Base-by-base conservation (phyloP, 129 eudicot species). In the Dittrichia graveolens region DNA sequence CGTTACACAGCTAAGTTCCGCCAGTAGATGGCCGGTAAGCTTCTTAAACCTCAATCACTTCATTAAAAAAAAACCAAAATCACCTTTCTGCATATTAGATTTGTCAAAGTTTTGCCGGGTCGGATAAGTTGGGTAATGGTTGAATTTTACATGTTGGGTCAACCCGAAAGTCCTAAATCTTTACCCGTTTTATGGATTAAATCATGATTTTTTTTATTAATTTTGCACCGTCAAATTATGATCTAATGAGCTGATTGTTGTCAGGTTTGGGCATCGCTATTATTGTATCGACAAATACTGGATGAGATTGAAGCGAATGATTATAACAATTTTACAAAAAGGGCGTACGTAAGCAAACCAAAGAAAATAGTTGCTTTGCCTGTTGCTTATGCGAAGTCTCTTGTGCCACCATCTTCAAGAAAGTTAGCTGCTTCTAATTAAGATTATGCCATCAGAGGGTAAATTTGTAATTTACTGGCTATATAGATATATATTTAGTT, bases 21-120 rank as follows among this genome's bases (percentile, higher is more conserved):
- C 96, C 49, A 95, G 99, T 49, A 88, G 97, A 95, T 95, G 97
- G 99, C 99, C 99, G 34, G 99, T 95, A 83, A 86, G 94, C 61
- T 43, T 12, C 58, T 63, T 18, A 38, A 48, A 67, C 43, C 42
- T 24, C 50, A 6, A 37, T 24, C 31, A 24, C 42, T 70, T 42
- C 45, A 9, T 2, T 14, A 3, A 12, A n/a, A 47, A 59, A 69
- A 5, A 45, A 16, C 35, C 9, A 7, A 46, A 39, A 43, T 31
- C 35, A n/a, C 7, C 31, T 57, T 18, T 55, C 43, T 15, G 35
- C 10, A 18, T 16, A 59, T 34, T 54, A 54, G 35, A 54, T 4
- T 14, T 40, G 4, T 40, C 10, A 19, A 19, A 12, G n/a, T n/a
- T 53, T 53, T 4, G 58, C 24, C 58, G 4, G 67, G 57, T 5